These are phyloP conservation scores for Apiotrichum siamense DNA, from an alignment of 1,284 basidiomycete species.

Conservation along the genomic window DNA sequence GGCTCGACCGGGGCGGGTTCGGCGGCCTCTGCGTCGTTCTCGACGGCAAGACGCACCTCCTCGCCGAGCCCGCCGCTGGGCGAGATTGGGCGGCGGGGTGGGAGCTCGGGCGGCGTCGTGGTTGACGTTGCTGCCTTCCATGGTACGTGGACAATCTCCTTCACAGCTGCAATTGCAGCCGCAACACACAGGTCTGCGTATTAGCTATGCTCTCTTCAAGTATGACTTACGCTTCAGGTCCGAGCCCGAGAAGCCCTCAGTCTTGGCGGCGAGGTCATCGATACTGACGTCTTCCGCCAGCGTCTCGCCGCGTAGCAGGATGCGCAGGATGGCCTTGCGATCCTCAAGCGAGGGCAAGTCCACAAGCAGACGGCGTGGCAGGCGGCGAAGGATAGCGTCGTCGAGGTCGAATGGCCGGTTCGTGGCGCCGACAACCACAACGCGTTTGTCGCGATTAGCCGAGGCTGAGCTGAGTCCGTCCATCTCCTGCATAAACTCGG, in stretches of 20 bases:
- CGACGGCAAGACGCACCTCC: slow-evolving; percentile 7
- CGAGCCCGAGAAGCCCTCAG: slow-evolving; percentile 84
- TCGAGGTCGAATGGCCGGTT: slow-evolving; percentile 57
- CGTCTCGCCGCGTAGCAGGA: slow-evolving; percentile 69
- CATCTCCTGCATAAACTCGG: slow-evolving; percentile 98
- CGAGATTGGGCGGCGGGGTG: background rate
- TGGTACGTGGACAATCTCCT: slow-evolving; percentile 70
- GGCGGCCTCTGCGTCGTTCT: slow-evolving; percentile 1
- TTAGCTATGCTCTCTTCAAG: background rate
- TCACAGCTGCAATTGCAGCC: slow-evolving; percentile 79
- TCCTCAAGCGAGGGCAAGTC: slow-evolving; percentile 78
- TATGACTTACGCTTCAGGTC: slow-evolving; percentile 77
- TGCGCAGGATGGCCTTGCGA: slow-evolving; percentile 74
- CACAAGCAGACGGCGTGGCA: slow-evolving; percentile 74
- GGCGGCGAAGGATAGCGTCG: slow-evolving; percentile 61
- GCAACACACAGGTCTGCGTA: slow-evolving; percentile 74
- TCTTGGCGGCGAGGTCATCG: slow-evolving; percentile 60
- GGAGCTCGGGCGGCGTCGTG: background rate
- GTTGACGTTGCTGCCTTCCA: slow-evolving; percentile 50
- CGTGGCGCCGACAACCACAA: slow-evolving; percentile 91
- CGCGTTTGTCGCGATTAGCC: slow-evolving; percentile 68
- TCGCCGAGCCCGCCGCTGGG: background rate
- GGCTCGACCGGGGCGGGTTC: background rate
- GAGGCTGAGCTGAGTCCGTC: slow-evolving; percentile 66
- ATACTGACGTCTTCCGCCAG: slow-evolving; percentile 65